Base-by-base conservation (phyloP, 2,329 filamentous ascomycete genomes). In the Cryoendolithus antarcticus region DNA sequence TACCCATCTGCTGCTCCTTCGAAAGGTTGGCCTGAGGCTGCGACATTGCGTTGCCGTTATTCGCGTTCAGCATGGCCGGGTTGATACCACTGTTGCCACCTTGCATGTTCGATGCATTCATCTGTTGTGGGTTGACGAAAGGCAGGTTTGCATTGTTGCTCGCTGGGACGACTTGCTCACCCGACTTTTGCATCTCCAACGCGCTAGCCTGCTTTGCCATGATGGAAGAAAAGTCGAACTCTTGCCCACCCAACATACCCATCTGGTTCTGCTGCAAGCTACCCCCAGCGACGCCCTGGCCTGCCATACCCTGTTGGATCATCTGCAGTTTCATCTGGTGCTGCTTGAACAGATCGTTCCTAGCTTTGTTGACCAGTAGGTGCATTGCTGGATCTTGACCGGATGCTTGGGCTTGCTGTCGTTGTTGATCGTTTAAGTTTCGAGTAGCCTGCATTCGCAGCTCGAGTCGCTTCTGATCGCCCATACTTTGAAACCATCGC, bases 111-210 rank as follows among this genome's bases (percentile, higher is more conserved):
- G 45, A 39, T 44, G 50, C 42, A 32, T 52, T 53, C 47, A 50
- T 48, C 30, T 47, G 48, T n/a, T 42, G 38, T 24, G 34, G 21
- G 38, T 37, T 32, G 47, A 66, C 69, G 40, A 42, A 40, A 15
- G 34, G 37, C 37, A 45, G 47, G 44, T 66, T 64, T 38, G 47
- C 46, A 38, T 71, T 71, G 50, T 71, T 74, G 55, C 73, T 80
- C 5, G 74, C 75, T 7, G 75, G 75, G 3, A 80, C 75, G n/a
- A 78, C 75, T 32, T 72, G 61, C 45, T 76, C 72, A 7, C 75
- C 75, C 35, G 70, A 70, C 55, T 77, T 71, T 49, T 75, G 72
- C 10, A 70, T 69, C 38, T 74, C 71, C 47, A 77, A 57, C n/a
- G 72, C 74, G 46, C 75, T 74, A 31, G 69, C 70, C 56, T 79